These are phyloP conservation scores for Thuidium tamariscinum DNA, from an alignment of 225 moss, liverwort and hornwort genomes.

Conservation along the genomic window DNA sequence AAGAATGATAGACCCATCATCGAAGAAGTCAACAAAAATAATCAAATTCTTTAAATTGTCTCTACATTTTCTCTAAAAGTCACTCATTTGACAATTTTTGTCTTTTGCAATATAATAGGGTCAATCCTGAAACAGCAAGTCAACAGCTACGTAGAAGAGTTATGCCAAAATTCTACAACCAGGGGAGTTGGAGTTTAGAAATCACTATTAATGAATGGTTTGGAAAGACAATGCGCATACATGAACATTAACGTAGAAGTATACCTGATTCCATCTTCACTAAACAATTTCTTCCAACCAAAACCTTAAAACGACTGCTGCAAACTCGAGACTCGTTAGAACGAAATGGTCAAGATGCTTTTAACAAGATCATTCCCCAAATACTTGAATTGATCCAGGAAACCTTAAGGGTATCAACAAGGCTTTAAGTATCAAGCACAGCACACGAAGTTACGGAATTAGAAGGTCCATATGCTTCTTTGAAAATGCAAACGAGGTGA, in stretches of 20 bases:
- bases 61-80: background rate
- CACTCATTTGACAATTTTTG: background rate
- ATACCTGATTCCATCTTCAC: background rate
- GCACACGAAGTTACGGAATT: background rate
- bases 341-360: background rate
- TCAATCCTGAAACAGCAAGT: background rate
- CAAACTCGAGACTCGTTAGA: background rate
- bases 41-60: too few species aligned
- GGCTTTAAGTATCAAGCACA: background rate
- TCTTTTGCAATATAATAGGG: background rate
- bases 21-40: background rate
- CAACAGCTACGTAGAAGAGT: background rate
- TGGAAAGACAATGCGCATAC: background rate
- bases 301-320: background rate
- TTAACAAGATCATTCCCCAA: background rate
- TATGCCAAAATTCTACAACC: background rate
- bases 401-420: background rate
- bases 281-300: background rate
- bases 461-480: background rate
- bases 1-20: background rate
- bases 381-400: background rate
- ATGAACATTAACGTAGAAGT: background rate
- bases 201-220: background rate
- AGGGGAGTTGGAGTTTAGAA: background rate
- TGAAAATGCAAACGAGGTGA: background rate